Evolutionary conservation across 2,329 filamentous ascomycete species (phyloP).

Genomic region (Xylariales sp.): DNA sequence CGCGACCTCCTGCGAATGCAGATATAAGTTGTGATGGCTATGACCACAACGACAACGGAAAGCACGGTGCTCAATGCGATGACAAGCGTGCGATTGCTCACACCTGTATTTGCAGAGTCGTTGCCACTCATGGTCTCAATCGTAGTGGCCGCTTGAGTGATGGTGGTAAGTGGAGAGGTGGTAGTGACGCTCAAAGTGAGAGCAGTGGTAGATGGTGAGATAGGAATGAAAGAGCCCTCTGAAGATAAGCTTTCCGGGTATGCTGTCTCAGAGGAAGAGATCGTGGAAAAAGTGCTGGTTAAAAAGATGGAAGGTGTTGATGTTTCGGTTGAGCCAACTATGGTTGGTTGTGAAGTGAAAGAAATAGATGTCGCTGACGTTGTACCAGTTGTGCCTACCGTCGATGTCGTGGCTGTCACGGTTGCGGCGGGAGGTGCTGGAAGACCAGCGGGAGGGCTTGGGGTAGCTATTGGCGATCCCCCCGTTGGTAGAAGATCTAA

Average conservation of each 20-base stretch:
- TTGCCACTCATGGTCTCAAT: conserved; percentile 1
- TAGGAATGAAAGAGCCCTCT: not conserved
- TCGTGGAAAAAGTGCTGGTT: conserved; percentile 1
- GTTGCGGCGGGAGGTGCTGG: too few relatives aligned
- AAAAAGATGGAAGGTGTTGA: too few relatives aligned
- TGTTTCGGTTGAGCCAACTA: too few relatives aligned
- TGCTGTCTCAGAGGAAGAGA: conserved; percentile 1
- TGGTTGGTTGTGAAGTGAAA: too few relatives aligned
- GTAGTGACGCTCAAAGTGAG: not conserved
- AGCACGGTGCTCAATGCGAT: conserved; percentile 47
- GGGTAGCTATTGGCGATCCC: too few relatives aligned
- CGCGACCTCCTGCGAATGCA: conserved; percentile 33
- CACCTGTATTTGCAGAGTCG: not conserved
- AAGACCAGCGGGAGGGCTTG: too few relatives aligned
- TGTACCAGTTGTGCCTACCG: too few relatives aligned
- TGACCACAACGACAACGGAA: conserved; percentile 38
- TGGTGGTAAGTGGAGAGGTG: not conserved
- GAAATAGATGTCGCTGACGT: too few relatives aligned
- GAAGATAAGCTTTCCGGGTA: not conserved
- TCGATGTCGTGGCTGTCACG: too few relatives aligned
- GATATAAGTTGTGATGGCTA: conserved; percentile 30
- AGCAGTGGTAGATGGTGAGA: too few relatives aligned
- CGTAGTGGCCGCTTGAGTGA: not conserved
- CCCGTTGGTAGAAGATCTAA: too few relatives aligned
- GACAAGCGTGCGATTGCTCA: conserved; percentile 36